Evolutionary conservation across 805 yeast genomes (phyloP), one percentile per base, ranked within the genome.

Genomic region (Nakazawaea populi): DNA sequence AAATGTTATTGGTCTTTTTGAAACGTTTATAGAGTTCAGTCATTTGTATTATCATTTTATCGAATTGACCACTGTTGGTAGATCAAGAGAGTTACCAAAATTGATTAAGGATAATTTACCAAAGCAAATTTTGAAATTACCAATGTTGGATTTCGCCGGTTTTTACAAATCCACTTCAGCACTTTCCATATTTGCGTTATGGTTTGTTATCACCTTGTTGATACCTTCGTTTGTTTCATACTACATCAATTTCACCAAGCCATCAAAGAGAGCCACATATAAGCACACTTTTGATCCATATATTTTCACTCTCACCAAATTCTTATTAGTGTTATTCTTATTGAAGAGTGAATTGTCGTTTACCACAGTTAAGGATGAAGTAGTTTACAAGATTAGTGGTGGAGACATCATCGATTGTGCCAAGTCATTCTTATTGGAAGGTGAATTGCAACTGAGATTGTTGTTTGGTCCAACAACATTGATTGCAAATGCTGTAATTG

Each of bases 221-320:
- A 49, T 72, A 32, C 85, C 85, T 39, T 61, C 67, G 52, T 34
- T 69, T 40, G 56, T 66, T 36, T 74, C 82, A 14, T 79, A 75
- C 65, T 79, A 76, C 65, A 58, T 79, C 58, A 79, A 79, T 65
- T 77, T 77, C 59, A 67, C 82, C 51, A 67, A 71, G 61, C 66
- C 75, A 60, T 63, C 67, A 38, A 62, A 68, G 46, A 64, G 61
- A 29, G 59, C 65, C 49, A 69, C 68, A 55, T 68, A 63, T 46
- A 71, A 66, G 38, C 71, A 71, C 65, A 61, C 62, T 42, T 70
- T 55, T 60, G 85, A 79, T 62, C 83, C 83, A 34, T 75, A 77
- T 55, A 65, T 74, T 49, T 75, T 72, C 59, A 67, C 79, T 14
- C 64, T 79, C 53, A 56, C 74, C 44, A 78, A 77, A 60, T 60